Base-by-base conservation (phyloP, 139 green algal species). In the Chlamydomonas sp. region DNA sequence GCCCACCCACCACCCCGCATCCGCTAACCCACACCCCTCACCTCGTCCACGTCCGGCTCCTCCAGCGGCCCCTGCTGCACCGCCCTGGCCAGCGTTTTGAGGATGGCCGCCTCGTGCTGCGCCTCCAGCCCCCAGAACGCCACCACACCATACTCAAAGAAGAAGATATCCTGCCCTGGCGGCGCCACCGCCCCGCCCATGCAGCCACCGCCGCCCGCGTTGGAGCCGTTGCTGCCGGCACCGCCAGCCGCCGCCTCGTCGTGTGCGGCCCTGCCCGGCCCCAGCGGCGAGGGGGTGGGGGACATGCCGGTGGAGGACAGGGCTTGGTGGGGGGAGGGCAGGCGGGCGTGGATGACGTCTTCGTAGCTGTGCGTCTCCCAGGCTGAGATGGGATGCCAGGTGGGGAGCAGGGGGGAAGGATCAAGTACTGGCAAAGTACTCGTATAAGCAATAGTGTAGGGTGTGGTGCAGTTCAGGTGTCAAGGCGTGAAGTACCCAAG, bases 101-200 rank as follows among this genome's bases (percentile, higher is more conserved):
- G 69, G 60, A 86, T 79, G 49, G 14, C 14, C 5, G 73, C 63
- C 75, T 81, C 83, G 63, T 86, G 63, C 58, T 77, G 16, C 85
- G 94, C 92, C 69, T 94, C 90, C 77, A 91, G 89, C 63, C 89
- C 91, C 96, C 96, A 98, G 77, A 94, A 95, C 12, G 93, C 92
- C 7, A 97, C 79, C 31, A 95, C 94, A 71, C 95, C 96, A 77
- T 97, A 97, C 87, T 81, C 95, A 84, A 97, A 97, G 81, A 87
- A 92, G 81, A 92, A 92, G 0, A 92, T 61, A 76, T 92, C 89
- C 15, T 67, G 78, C 0, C n/a, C 63, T 71, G 74, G 58, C 57
- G 58, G 63, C 63, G 66, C 63, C 49, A 63, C 83, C 62, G 61
- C 31, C 4, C 9, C 61, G 9, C 20, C n/a, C 82, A 68, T 1